These are phyloP conservation scores for Celoporthe dispersa DNA, from an alignment of 2,329 filamentous ascomycete genomes.

Conservation along the genomic window DNA sequence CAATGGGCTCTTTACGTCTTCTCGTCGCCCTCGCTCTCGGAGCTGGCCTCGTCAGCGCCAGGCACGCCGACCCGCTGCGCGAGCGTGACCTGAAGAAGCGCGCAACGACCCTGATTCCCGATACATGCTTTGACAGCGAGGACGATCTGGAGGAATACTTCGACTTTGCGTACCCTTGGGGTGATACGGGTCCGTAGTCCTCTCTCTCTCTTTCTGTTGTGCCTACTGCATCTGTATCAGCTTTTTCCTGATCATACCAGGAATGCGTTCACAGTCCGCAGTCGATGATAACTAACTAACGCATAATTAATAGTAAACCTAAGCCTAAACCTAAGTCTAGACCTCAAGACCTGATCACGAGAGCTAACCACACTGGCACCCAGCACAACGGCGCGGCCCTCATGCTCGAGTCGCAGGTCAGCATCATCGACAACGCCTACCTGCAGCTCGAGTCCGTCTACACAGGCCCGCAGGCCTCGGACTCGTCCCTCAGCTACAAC, in stretches of 20 bases:
- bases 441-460: slow-evolving; percentile 51
- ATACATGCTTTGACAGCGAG: slow-evolving; percentile 41
- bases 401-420: slow-evolving; percentile 52
- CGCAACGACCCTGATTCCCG: slow-evolving; percentile 42
- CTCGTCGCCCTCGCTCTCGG: slow-evolving; percentile 18
- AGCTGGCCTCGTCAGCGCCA: slow-evolving; percentile 20
- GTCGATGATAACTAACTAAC: not conserved
- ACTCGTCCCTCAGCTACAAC: slow-evolving; percentile 52
- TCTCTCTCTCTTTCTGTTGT: not conserved
- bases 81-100: slow-evolving; percentile 28
- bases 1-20: slow-evolving; percentile 19
- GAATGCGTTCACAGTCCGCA: not conserved
- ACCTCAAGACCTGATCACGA: not conserved
- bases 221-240: not conserved
- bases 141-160: slow-evolving; percentile 46
- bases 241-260: too few species aligned
- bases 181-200: slow-evolving; percentile 40
- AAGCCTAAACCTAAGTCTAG: not conserved
- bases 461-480: slow-evolving; percentile 42
- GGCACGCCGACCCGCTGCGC: slow-evolving; percentile 15
- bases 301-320: not conserved
- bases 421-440: slow-evolving; percentile 42
- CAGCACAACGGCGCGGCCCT: slow-evolving; percentile 58
- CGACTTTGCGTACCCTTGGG: slow-evolving; percentile 58
- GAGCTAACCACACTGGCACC: not conserved